Evolutionary conservation across 768 basidiomycete genomes (phyloP), one percentile per base, ranked within the genome.

Genomic region (Pleurotus pulmonarius): DNA sequence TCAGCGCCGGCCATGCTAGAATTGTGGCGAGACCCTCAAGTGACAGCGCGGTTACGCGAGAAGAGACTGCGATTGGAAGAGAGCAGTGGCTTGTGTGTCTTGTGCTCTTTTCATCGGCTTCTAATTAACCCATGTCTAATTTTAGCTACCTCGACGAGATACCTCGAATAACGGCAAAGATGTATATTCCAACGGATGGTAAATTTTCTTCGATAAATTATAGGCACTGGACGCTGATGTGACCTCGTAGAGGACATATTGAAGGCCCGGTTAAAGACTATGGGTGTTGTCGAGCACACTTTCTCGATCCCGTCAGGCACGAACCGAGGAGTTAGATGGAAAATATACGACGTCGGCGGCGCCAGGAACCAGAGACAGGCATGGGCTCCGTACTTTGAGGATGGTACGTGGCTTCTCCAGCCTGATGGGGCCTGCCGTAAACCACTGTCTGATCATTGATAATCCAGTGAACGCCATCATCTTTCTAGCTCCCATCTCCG

Each of bases 351-450:
- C 65, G 91, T 93, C 13, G 91, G 91, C 55, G 91, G 90, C 18
- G 80, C 90, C 26, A 80, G 86, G 57, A 87, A 85, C 65, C 90
- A 92, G 69, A 83, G 92, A 54, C 86, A 88, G 59, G 89, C 90
- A 1, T 94, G 91, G 91, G 88, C 88, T 11, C 90, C 92, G 4
- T 94, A 91, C 70, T 93, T 94, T 60, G 87, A 92, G 62, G 86
- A 91, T 67, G 88, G 90, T 90, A 61, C 63, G 79, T 73, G 24
- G 29, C 37, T 26, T 40, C 45, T 38, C 47, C 18, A 49, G 12
- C 44, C 39, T 56, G 24, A 55, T 59, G 26, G 54, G 44, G 18
- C 15, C n/a, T 47, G 24, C 39, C 46, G 46, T 38, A 48, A 29
- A 56, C 56, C 57, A 46, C 29, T 18, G 26, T 24, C 55, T 60